A percentile compares a stretch with the other conserved stretches of the same genome.
These are phyloP conservation scores for Raddia guianensis DNA, from an alignment of 176 grass and related monocot genomes.

Conservation along the genomic window DNA sequence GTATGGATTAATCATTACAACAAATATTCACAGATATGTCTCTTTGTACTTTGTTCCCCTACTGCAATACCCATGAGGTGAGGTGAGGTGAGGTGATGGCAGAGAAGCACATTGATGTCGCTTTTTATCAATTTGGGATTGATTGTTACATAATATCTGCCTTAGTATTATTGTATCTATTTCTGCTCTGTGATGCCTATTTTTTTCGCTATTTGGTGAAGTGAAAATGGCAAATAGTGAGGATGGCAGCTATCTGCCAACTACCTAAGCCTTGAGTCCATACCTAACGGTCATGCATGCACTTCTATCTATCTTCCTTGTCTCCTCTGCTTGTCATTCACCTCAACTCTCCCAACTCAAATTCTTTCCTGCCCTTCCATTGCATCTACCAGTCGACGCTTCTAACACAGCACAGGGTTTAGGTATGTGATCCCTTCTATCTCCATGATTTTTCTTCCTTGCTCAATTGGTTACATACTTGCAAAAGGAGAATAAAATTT, in stretches of 20 bases:
- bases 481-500: background rate
- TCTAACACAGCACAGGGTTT: conserved; percentile 16
- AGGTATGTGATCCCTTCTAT: conserved; percentile 8
- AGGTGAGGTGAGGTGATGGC: background rate
- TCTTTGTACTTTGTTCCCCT: background rate
- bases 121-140: background rate
- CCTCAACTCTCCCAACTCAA: conserved; percentile 18
- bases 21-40: background rate
- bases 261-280: conserved; percentile 18
- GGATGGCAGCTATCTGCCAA: conserved; percentile 29
- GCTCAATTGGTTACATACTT: conserved; percentile 3
- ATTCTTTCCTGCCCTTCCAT: conserved; percentile 23
- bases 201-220: conserved; percentile 15
- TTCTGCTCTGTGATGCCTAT: background rate
- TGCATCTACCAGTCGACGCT: conserved; percentile 31
- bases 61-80: background rate
- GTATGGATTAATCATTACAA: conserved; percentile 7
- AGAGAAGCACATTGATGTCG: background rate
- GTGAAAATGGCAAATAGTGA: conserved; percentile 13
- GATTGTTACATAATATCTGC: background rate
- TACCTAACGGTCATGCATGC: conserved; percentile 55
- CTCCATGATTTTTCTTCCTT: conserved; percentile 25
- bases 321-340: conserved; percentile 38
- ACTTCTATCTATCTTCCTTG: conserved; percentile 22
- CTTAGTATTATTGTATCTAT: background rate